A percentile compares a stretch with the other conserved stretches of the same genome.
Evolutionary conservation across 108 stramenopile species (phyloP).

Genomic region (Aurantiochytrium sp.): DNA sequence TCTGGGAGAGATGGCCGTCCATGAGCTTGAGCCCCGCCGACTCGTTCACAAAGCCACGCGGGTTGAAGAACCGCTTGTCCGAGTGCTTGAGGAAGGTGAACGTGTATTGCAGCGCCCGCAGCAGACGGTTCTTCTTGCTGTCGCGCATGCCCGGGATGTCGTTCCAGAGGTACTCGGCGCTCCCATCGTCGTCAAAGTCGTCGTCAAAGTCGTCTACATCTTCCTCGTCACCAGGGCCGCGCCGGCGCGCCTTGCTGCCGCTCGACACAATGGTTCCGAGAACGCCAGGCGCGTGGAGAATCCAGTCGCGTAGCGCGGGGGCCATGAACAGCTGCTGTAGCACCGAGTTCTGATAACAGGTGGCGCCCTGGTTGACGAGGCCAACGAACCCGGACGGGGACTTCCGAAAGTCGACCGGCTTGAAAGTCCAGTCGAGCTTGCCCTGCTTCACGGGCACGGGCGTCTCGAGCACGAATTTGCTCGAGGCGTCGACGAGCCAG

Average conservation of each 20-base stretch:
- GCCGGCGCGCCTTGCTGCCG: background rate
- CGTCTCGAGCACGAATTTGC: background rate
- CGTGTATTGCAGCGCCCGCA: conserved; percentile 15
- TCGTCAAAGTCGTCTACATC: background rate
- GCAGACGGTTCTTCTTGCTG: conserved; percentile 1
- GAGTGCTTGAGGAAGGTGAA: conserved; percentile 5
- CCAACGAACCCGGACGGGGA: conserved; percentile 30
- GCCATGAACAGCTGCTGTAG: conserved; percentile 35
- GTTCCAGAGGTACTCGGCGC: background rate
- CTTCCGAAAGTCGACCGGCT: background rate
- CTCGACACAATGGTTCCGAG: background rate
- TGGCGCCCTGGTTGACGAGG: conserved; percentile 33
- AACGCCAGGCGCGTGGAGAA: background rate
- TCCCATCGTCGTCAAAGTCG: background rate
- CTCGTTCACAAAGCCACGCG: conserved; percentile 11
- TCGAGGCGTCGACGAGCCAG: background rate
- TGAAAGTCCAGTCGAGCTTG: conserved; percentile 14
- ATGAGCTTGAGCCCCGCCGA: background rate
- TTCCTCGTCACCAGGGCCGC: background rate
- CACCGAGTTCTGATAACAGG: conserved; percentile 29
- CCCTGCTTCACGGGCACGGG: background rate
- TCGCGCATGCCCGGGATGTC: background rate
- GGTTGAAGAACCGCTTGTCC: conserved; percentile 24
- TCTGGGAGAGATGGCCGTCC: conserved; percentile 14
- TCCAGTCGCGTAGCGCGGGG: conserved; percentile 5